Evolutionary conservation across 768 basidiomycete species (phyloP).

Genomic region (Tylopilus intermedius): DNA sequence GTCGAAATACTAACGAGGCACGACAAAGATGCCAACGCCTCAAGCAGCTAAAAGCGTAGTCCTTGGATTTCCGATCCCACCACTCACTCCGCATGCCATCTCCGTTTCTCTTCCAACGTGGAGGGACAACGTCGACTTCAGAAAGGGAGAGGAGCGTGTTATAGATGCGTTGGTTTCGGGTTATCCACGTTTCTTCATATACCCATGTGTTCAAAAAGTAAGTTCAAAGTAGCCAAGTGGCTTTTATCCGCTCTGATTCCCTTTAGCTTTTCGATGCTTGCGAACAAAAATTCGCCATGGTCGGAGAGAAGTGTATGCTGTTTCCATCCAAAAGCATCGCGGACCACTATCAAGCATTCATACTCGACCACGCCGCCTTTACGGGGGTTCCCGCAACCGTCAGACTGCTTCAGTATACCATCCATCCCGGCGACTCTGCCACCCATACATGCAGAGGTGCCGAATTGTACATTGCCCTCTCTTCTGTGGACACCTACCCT

Average conservation of each 20-base stretch:
- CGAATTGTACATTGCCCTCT: no score
- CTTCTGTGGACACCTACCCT: no score
- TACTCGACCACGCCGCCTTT: constrained; percentile 35
- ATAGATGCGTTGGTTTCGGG: constrained; percentile 77
- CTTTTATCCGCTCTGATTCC: not conserved
- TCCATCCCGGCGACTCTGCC: constrained; percentile 36
- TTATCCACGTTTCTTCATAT: constrained; percentile 94
- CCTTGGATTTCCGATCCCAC: no score
- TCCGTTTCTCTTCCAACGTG: constrained; percentile 94
- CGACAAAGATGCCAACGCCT: no score
- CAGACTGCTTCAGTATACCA: no score
- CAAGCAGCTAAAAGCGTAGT: no score
- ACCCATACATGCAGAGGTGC: no score
- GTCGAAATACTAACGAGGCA: no score
- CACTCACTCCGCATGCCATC: constrained; percentile 58
- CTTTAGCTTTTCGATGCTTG: constrained; percentile 72
- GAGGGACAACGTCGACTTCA: constrained; percentile 87
- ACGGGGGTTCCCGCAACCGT: no score
- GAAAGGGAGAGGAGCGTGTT: constrained; percentile 82
- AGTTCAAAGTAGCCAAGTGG: constrained; percentile 13
- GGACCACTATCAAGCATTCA: constrained; percentile 40
- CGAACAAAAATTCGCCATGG: constrained; percentile 68
- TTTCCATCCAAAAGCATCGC: no score
- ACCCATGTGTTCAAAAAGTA: constrained; percentile 79
- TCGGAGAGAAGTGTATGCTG: constrained; percentile 56